Conservation (phyloP, 2,329 filamentous ascomycete genomes). For the Aspergillus sp. region DNA sequence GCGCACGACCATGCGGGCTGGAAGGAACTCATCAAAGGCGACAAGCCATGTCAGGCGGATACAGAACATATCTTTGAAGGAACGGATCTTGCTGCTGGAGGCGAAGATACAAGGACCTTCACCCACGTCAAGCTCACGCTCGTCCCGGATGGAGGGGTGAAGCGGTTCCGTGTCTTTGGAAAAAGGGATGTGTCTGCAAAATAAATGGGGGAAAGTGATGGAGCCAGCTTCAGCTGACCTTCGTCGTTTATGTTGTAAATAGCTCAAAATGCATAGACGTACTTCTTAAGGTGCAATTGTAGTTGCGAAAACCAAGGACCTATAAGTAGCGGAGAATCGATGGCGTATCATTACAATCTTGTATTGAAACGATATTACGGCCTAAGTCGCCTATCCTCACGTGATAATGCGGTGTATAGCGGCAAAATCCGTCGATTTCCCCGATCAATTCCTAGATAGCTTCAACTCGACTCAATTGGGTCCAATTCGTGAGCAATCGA, state of each 20-base stretch:
- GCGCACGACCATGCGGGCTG: slow-evolving; percentile 35
- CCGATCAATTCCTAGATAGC: background rate
- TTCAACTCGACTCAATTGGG: slow-evolving; percentile 1
- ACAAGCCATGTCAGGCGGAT: slow-evolving; percentile 40
- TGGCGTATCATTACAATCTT: background rate
- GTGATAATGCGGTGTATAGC: background rate
- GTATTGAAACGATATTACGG: background rate
- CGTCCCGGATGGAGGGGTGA: slow-evolving; percentile 90
- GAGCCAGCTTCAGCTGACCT: background rate
- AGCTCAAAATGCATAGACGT: too few species aligned
- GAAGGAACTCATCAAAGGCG: slow-evolving; percentile 37
- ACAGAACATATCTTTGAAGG: slow-evolving; percentile 43
- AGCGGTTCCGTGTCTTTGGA: slow-evolving; percentile 77
- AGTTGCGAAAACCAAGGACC: too few species aligned
- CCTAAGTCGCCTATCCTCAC: background rate
- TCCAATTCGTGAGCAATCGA: background rate
- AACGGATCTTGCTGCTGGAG: slow-evolving; percentile 56
- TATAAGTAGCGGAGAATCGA: background rate
- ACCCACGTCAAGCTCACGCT: slow-evolving; percentile 89
- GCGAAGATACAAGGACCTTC: slow-evolving; percentile 65
- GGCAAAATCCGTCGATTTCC: background rate
- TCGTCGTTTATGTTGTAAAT: background rate
- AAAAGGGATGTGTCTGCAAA: slow-evolving; percentile 33
- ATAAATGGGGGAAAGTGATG: background rate
- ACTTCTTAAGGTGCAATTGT: too few species aligned